These are phyloP conservation scores for Sarcodon sp. DNA, from an alignment of 768 basidiomycete genomes.

Conservation along the genomic window DNA sequence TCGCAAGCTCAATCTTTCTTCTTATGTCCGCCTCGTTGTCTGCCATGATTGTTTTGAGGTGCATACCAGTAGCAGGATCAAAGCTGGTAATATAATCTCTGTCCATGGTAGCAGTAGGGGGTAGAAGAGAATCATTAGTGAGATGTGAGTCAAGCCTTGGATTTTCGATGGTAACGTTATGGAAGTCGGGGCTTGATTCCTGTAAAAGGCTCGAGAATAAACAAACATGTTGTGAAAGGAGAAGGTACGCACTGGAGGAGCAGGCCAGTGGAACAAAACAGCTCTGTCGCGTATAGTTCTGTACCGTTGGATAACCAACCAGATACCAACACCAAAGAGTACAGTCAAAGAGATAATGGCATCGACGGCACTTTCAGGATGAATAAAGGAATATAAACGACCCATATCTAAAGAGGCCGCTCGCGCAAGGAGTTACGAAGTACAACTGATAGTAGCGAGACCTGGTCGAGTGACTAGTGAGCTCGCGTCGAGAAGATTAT, in stretches of 20 bases:
- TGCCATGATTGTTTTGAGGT: conserved; percentile 66
- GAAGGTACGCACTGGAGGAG: conserved; percentile 41
- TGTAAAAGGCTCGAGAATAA: conserved; percentile 3
- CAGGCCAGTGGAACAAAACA: conserved; percentile 45
- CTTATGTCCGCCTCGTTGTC: conserved; percentile 63
- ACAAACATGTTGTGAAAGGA: background rate
- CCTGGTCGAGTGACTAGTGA: too few relatives aligned
- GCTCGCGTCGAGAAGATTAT: too few relatives aligned
- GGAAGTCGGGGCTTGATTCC: conserved; percentile 33
- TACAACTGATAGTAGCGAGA: too few relatives aligned
- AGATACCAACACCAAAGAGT: conserved; percentile 71
- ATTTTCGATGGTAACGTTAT: conserved; percentile 37
- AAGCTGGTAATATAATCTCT: conserved; percentile 78
- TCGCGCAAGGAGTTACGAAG: too few relatives aligned
- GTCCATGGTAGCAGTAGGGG: conserved; percentile 28
- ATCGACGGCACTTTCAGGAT: conserved; percentile 23
- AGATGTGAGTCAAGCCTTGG: conserved; percentile 59
- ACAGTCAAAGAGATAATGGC: conserved; percentile 52
- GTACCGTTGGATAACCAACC: conserved; percentile 64
- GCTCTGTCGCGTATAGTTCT: conserved; percentile 64
- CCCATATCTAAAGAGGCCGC: conserved; percentile 15
- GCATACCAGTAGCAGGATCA: conserved; percentile 82
- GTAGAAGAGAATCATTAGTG: conserved; percentile 37
- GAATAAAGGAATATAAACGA: conserved; percentile 18
- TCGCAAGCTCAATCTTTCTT: conserved; percentile 55